A percentile compares a stretch with the other conserved stretches of the same genome.
Conservation (phyloP, 1,284 basidiomycete genomes). For the Phylloporus sp. region DNA sequence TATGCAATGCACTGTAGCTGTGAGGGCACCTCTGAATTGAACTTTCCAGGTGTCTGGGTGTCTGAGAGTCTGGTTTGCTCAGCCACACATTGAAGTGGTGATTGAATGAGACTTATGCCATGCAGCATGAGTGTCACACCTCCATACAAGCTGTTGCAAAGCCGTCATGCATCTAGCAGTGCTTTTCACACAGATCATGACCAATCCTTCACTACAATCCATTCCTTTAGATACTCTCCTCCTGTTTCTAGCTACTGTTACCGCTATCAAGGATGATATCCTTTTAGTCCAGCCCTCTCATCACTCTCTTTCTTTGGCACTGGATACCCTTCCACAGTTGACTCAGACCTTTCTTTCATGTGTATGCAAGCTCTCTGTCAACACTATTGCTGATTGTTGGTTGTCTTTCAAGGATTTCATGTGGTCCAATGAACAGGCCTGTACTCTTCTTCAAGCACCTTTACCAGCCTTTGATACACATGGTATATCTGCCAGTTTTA, state of each 20-base stretch:
- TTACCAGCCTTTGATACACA: not conserved
- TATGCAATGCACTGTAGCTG: too few species aligned
- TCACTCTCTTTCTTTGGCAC: not conserved
- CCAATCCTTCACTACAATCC: not conserved
- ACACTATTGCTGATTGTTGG: not conserved
- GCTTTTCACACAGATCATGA: not conserved
- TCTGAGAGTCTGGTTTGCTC: not conserved
- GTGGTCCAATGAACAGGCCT: too few species aligned
- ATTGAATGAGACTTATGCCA: not conserved
- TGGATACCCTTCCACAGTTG: not conserved
- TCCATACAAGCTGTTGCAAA: too few species aligned
- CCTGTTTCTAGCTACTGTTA: not conserved
- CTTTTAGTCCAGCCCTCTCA: not conserved
- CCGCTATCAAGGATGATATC: not conserved
- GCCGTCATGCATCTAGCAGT: not conserved
- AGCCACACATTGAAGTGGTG: not conserved
- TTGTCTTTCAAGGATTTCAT: not conserved
- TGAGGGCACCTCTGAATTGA: not conserved
- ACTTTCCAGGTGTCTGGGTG: not conserved
- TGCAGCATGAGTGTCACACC: not conserved
- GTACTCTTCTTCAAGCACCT: not conserved
- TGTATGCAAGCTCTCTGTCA: not conserved
- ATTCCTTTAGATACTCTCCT: not conserved
- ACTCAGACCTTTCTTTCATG: not conserved
- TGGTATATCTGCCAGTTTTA: not conserved